Percentiles rank a stretch among this genome's conserved stretches.
phyloP scores from a whole-genome alignment of 2,329 filamentous ascomycete genomes.

The Ciborinia camelliae region DNA sequence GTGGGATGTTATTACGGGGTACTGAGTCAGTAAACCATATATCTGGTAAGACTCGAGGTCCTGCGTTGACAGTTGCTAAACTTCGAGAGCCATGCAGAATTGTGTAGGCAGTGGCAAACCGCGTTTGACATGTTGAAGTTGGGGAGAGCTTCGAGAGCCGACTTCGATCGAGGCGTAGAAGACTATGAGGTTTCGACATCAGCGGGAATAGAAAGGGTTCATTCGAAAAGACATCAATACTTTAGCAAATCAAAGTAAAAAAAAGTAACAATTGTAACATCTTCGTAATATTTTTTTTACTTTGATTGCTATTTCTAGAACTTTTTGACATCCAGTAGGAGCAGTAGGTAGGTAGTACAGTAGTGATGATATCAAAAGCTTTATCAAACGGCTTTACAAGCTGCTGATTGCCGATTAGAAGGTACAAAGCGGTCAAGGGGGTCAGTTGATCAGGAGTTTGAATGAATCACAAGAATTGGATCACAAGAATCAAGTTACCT shows the following conservation, averaged over 20 bases:
- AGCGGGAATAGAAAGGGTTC: slow-evolving; percentile 25
- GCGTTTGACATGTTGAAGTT: slow-evolving; percentile 13
- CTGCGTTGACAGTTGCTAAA: slow-evolving; percentile 31
- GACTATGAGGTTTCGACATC: slow-evolving; percentile 34
- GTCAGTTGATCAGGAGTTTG: slow-evolving; percentile 13
- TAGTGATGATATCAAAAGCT: slow-evolving; percentile 17
- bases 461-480: neutral
- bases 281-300: neutral
- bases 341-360: no score
- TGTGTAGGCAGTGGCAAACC: neutral
- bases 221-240: slow-evolving; percentile 28
- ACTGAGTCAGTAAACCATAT: slow-evolving; percentile 46
- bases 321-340: slow-evolving; percentile 2
- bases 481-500: neutral
- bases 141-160: slow-evolving; percentile 20
- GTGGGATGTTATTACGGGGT: slow-evolving; percentile 22
- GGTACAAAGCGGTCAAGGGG: slow-evolving; percentile 8
- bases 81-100: slow-evolving; percentile 21
- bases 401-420: slow-evolving; percentile 17
- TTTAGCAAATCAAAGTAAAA: neutral
- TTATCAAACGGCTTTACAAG: slow-evolving; percentile 8
- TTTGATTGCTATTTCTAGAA: neutral
- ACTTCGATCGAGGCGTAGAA: slow-evolving; percentile 25
- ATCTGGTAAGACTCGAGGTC: slow-evolving; percentile 36
- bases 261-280: neutral